A percentile compares a stretch with the other conserved stretches of the same genome.
phyloP scores from a whole-genome alignment of 2,329 filamentous ascomycete species.

The Fusarium napiforme region DNA sequence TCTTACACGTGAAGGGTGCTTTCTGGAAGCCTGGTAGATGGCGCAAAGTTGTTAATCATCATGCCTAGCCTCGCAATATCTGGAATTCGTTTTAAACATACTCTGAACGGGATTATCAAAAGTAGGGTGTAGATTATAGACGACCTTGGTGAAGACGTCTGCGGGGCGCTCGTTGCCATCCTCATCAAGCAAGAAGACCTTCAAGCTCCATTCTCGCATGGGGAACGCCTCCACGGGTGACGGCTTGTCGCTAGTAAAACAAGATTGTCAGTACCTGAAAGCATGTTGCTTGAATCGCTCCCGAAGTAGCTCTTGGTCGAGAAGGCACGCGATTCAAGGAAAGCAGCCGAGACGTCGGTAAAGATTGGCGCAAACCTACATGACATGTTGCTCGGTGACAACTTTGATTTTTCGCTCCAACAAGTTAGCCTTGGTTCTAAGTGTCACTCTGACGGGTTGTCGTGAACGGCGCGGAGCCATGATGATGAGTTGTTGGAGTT shows the following conservation, averaged over 20 bases:
- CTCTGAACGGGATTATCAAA: constrained; percentile 89
- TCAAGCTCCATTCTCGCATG: constrained; percentile 91
- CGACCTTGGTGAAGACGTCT: constrained; percentile 88
- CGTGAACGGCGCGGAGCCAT: constrained; percentile 34
- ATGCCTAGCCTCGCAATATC: not conserved
- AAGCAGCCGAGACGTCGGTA: not conserved
- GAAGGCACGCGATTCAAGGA: not conserved
- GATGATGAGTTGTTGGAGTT: constrained; percentile 2
- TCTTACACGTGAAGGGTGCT: constrained; percentile 87
- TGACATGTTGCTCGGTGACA: constrained; percentile 88
- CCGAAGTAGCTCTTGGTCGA: not conserved
- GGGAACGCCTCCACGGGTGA: constrained; percentile 88
- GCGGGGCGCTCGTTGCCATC: constrained; percentile 86
- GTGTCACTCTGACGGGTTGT: constrained; percentile 22
- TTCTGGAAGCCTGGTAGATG: constrained; percentile 74
- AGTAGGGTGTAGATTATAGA: constrained; percentile 92
- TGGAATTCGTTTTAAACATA: constrained; percentile 56
- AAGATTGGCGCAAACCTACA: constrained; percentile 67
- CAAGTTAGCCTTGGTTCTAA: constrained; percentile 43
- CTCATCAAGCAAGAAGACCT: constrained; percentile 85
- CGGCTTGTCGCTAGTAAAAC: constrained; percentile 68
- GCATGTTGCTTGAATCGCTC: not conserved
- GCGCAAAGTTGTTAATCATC: constrained; percentile 27
- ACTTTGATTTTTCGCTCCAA: constrained; percentile 90
- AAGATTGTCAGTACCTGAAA: constrained; percentile 7